Conservation (phyloP, 129 eudicot genomes). For the Escallonia herrerae region DNA sequence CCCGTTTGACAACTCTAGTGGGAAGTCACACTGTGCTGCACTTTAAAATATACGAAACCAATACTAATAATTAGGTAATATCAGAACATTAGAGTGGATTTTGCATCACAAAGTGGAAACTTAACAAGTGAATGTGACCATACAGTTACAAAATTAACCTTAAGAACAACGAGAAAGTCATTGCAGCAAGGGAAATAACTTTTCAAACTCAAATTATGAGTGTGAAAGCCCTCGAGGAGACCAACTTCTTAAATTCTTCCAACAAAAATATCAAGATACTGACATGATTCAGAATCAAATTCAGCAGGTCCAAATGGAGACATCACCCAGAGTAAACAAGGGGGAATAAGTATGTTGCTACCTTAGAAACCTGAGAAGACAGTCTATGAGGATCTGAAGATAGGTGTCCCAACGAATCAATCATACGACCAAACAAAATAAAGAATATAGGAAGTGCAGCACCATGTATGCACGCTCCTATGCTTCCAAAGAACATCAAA, state of each 20-base stretch:
- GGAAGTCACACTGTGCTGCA: too few relatives aligned
- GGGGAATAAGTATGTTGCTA: conserved; percentile 5
- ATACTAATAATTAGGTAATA: too few relatives aligned
- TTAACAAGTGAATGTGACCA: too few relatives aligned
- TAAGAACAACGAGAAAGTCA: too few relatives aligned
- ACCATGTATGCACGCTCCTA: conserved; percentile 78
- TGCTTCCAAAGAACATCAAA: conserved; percentile 70
- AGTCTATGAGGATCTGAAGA: conserved; percentile 54
- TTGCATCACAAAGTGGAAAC: too few relatives aligned
- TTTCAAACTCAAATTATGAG: too few relatives aligned
- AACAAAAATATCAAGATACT: not conserved
- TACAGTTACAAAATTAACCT: too few relatives aligned
- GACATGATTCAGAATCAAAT: not conserved
- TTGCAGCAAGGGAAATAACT: too few relatives aligned
- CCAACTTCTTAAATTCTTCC: not conserved
- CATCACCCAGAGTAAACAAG: not conserved
- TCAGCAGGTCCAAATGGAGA: not conserved
- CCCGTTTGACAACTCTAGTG: too few relatives aligned
- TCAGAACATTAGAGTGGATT: too few relatives aligned
- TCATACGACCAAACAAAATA: conserved; percentile 68
- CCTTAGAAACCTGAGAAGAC: conserved; percentile 64
- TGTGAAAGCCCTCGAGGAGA: too few relatives aligned
- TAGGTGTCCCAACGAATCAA: conserved; percentile 64
- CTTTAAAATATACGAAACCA: too few relatives aligned
- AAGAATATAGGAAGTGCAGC: conserved; percentile 79